Percentiles rank a stretch among this genome's conserved stretches.
phyloP scores from a whole-genome alignment of 2,329 filamentous ascomycete species.

The Aspergillus fischeri region DNA sequence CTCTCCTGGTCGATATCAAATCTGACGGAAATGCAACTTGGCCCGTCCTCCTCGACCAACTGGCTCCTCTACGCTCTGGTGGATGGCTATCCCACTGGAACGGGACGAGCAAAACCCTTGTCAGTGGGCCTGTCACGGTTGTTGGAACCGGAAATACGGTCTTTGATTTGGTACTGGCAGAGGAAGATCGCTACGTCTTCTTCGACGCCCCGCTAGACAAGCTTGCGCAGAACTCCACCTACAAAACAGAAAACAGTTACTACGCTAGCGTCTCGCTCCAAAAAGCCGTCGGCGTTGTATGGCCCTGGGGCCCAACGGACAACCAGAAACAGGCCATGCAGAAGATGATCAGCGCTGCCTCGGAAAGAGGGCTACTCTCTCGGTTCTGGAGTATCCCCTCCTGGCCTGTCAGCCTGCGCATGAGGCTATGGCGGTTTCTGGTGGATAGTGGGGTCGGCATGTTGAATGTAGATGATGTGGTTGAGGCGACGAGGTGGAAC shows the following conservation, averaged over 20 bases:
- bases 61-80: background rate
- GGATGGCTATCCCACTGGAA: background rate
- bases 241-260: background rate
- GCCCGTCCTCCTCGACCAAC: background rate
- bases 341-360: background rate
- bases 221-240: background rate
- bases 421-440: constrained; percentile 3
- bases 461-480: constrained; percentile 1
- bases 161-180: background rate
- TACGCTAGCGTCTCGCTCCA: background rate
- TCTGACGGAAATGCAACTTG: background rate
- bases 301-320: background rate
- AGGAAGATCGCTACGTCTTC: background rate
- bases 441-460: constrained; percentile 1
- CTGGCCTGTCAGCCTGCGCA: constrained; percentile 3
- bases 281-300: background rate
- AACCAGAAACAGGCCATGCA: background rate
- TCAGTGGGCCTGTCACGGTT: background rate
- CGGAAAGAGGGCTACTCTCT: background rate
- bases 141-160: background rate
- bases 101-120: background rate
- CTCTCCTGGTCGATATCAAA: background rate
- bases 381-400: background rate
- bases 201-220: background rate
- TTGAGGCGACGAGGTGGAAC: background rate